A percentile compares a stretch with the other conserved stretches of the same genome.
These are phyloP conservation scores for Daldinia decipiens DNA, from an alignment of 495 filamentous ascomycete genomes.

Conservation along the genomic window DNA sequence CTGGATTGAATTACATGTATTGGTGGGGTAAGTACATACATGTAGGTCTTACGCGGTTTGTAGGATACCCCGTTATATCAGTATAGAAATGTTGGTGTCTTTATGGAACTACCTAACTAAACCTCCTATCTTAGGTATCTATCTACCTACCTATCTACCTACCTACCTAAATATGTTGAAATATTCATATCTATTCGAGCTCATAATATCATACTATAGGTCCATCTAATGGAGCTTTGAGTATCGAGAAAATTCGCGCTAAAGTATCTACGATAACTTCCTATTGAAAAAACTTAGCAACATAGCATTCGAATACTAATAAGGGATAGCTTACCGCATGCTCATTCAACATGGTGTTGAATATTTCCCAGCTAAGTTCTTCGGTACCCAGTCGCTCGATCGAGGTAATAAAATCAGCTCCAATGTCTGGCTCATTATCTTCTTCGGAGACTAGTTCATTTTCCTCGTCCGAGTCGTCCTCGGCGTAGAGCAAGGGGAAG, in stretches of 20 bases:
- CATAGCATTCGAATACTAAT: not conserved
- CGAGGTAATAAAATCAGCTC: not conserved
- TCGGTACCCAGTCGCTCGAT: not conserved
- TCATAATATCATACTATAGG: not conserved
- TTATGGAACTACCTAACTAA: not conserved
- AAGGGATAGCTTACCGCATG: constrained; percentile 4
- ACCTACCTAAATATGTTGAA: too few species aligned
- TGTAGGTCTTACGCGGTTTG: not conserved
- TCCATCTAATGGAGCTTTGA: not conserved
- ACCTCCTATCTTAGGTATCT: too few species aligned
- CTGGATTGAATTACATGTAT: too few species aligned
- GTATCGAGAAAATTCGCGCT: not conserved
- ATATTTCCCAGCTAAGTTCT: constrained; percentile 10
- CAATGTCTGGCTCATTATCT: not conserved
- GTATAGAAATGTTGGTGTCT: not conserved
- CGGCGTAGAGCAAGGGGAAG: not conserved
- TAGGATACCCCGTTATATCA: not conserved
- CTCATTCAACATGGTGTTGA: constrained; percentile 1
- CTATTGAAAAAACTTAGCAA: constrained; percentile 12
- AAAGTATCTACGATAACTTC: constrained; percentile 10
- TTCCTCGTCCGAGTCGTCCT: not conserved
- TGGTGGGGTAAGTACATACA: not conserved
- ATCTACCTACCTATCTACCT: too few species aligned
- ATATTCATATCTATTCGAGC: not conserved
- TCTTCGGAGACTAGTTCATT: not conserved